These are phyloP conservation scores for Wickerhamiella nectarea DNA, from an alignment of 805 yeast genomes.

Conservation along the genomic window DNA sequence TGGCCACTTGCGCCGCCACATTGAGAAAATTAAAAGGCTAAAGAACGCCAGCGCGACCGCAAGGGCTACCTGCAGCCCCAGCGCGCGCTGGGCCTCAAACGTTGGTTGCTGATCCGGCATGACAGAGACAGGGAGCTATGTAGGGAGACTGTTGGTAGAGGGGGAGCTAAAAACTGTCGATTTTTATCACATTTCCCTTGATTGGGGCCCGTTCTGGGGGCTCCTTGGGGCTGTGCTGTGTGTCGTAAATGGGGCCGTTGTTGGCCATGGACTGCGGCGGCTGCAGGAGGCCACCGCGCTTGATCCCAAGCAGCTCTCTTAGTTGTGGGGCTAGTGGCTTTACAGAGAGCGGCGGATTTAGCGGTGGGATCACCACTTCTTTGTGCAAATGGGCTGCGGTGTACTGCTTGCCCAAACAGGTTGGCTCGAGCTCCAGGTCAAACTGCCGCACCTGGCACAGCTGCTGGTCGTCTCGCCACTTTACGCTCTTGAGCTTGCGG, in stretches of 20 bases:
- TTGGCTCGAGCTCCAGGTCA: slow-evolving; percentile 19
- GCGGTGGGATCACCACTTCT: neutral
- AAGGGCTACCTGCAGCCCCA: slow-evolving; percentile 61
- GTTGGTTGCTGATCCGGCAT: slow-evolving; percentile 12
- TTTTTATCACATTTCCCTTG: too few relatives aligned
- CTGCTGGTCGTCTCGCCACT: slow-evolving; percentile 24
- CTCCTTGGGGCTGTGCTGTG: too few relatives aligned
- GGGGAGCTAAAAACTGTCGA: too few relatives aligned
- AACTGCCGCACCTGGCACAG: slow-evolving; percentile 23
- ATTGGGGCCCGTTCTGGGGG: too few relatives aligned
- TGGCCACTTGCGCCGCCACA: slow-evolving; percentile 61
- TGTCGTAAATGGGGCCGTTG: too few relatives aligned
- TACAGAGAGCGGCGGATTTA: slow-evolving; percentile 14
- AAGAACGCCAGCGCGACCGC: slow-evolving; percentile 54
- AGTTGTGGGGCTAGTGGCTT: slow-evolving; percentile 17
- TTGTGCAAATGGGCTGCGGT: slow-evolving; percentile 13
- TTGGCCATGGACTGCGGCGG: too few relatives aligned
- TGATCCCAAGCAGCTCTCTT: slow-evolving; percentile 14
- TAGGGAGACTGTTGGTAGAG: slow-evolving; percentile 4
- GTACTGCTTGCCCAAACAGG: slow-evolving; percentile 9
- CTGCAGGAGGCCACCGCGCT: slow-evolving; percentile 22
- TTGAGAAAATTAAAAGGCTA: slow-evolving; percentile 57
- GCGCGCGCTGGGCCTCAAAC: slow-evolving; percentile 35
- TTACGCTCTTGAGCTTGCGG: slow-evolving; percentile 21
- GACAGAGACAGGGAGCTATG: neutral